Conservation (phyloP, 192 early-diverging fungal genomes). For the Dissophora ornata region DNA sequence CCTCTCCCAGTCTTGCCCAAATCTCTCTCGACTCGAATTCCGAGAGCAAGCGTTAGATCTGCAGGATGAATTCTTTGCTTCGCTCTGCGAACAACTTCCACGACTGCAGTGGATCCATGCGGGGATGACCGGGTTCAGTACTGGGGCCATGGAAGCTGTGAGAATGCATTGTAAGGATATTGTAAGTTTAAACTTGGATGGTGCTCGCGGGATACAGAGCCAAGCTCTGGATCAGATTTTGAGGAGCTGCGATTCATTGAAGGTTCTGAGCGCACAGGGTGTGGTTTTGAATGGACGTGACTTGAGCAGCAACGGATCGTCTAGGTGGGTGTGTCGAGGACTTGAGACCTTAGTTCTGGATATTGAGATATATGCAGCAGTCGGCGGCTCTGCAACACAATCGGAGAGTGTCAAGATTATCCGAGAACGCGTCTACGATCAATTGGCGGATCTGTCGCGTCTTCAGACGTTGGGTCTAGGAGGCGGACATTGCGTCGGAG, state of each 20-base stretch:
- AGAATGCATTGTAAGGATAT: slow-evolving; percentile 13
- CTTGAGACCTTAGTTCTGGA: slow-evolving; percentile 33
- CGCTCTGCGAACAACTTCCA: slow-evolving; percentile 23
- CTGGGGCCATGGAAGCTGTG: slow-evolving; percentile 13
- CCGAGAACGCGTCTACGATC: slow-evolving; percentile 15
- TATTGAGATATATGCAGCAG: slow-evolving; percentile 21
- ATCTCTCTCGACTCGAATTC: slow-evolving; percentile 26
- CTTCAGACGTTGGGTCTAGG: slow-evolving; percentile 32
- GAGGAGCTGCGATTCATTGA: slow-evolving; percentile 10
- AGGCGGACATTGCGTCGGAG: slow-evolving; percentile 37
- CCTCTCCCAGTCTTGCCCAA: slow-evolving; percentile 18
- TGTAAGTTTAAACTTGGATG: slow-evolving; percentile 40
- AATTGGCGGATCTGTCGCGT: slow-evolving; percentile 15
- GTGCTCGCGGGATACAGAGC: slow-evolving; percentile 43
- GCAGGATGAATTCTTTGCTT: slow-evolving; percentile 49
- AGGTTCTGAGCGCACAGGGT: slow-evolving; percentile 19
- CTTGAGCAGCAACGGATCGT: neutral
- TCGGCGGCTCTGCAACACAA: neutral
- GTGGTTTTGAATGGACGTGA: slow-evolving; percentile 47
- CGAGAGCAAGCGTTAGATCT: slow-evolving; percentile 40
- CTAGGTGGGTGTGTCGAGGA: slow-evolving; percentile 22
- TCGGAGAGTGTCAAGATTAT: slow-evolving; percentile 1
- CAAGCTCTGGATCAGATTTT: slow-evolving; percentile 10
- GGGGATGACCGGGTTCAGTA: slow-evolving; percentile 41
- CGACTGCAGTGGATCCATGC: slow-evolving; percentile 42